These are phyloP conservation scores for Aspergillus niger DNA, from an alignment of 2,329 filamentous ascomycete genomes.

Conservation along the genomic window DNA sequence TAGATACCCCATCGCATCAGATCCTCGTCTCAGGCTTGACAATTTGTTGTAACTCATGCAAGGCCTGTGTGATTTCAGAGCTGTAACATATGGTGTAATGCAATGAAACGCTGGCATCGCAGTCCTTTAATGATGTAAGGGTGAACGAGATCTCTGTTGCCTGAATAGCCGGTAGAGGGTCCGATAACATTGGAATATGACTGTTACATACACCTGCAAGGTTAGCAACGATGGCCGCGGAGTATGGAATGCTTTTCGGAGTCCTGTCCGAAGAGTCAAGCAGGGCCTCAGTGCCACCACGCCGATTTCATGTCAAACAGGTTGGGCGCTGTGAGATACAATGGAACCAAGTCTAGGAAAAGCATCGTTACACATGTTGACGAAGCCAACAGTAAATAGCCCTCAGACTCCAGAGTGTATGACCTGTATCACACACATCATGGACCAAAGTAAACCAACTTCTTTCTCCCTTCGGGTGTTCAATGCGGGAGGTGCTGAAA, in stretches of 20 bases:
- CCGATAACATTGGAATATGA: neutral
- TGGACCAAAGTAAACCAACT: neutral
- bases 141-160: neutral
- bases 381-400: neutral
- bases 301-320: neutral
- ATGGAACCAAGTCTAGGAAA: too few species aligned
- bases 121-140: neutral
- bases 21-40: neutral
- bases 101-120: neutral
- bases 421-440: neutral
- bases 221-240: neutral
- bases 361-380: too few species aligned
- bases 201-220: neutral
- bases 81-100: neutral
- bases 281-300: neutral
- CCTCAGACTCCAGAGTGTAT: neutral
- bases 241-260: neutral
- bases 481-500: neutral
- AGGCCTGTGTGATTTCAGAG: neutral
- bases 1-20: neutral
- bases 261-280: neutral
- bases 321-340: too few species aligned
- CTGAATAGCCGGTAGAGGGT: neutral
- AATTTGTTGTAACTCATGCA: neutral
- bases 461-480: neutral